Conservation (phyloP, 108 stramenopile genomes). For the Fragilariopsis cylindrus region DNA sequence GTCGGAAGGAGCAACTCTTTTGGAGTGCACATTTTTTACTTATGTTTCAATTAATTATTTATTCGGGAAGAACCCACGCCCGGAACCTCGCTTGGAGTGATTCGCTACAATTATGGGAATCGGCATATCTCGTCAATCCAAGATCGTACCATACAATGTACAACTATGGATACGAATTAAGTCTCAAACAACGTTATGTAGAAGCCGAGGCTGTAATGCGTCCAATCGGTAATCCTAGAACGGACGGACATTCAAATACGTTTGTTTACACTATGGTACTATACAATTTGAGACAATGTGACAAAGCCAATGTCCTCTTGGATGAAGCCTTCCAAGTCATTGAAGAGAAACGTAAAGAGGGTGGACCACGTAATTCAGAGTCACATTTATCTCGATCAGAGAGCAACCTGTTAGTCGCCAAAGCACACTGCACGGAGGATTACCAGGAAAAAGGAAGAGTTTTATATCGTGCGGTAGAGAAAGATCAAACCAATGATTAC, state of each 20-base stretch:
- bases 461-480: conserved; percentile 42
- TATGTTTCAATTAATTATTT: conserved; percentile 41
- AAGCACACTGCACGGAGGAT: conserved; percentile 39
- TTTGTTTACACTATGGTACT: conserved; percentile 65
- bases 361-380: conserved; percentile 42
- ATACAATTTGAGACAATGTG: conserved; percentile 45
- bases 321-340: conserved; percentile 49
- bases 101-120: conserved; percentile 41
- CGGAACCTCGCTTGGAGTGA: conserved; percentile 55
- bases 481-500: conserved; percentile 47
- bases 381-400: conserved; percentile 26
- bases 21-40: conserved; percentile 35
- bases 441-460: conserved; percentile 27
- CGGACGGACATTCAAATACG: conserved; percentile 48
- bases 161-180: conserved; percentile 63
- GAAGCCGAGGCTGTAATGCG: conserved; percentile 53
- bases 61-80: conserved; percentile 40
- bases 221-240: conserved; percentile 46
- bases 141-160: conserved; percentile 52
- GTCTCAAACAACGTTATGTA: conserved; percentile 42
- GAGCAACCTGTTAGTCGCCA: conserved; percentile 52
- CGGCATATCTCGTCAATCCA: conserved; percentile 51
- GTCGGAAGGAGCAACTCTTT: conserved; percentile 16
- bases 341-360: conserved; percentile 36
- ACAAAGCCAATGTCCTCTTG: conserved; percentile 34